Base-by-base conservation (phyloP, 2,329 filamentous ascomycete genomes). In the Fusarium acutatum region DNA sequence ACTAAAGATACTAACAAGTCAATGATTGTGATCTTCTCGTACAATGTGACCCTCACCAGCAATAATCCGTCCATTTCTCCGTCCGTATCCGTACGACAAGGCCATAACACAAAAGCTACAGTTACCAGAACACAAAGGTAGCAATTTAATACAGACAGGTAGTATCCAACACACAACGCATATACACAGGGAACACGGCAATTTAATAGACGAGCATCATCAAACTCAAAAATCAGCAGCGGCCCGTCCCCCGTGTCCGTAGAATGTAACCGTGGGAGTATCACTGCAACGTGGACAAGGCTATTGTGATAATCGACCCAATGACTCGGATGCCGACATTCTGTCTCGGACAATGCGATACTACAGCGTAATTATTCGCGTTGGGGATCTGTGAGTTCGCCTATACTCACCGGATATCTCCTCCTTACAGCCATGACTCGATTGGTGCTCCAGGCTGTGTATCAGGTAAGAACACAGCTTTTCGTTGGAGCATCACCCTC, bases 1-100 rank as follows among this genome's bases (percentile, higher is more conserved):
- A 28, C 50, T 38, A 53, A 53, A 2, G 22, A 8, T 35, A 35
- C 57, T 68, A 64, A n/a, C 30, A 43, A 44, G 30, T 24, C 44
- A 20, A 34, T 69, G 54, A 73, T 73, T 73, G 49, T 59, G 66
- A 73, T 73, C 65, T 60, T 49, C 67, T 54, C 18, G 28, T 57
- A 38, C 49, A 53, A 67, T 57, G 49, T 44, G 28, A 70, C 54
- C 54, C 34, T 59, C 9, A 37, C 30, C 59, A 30, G 15, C 14
- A 26, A n/a, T 1, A 37, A 24, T 8, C 43, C 43, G 26, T 37
- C 35, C 40, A 38, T 60, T 30, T 53, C 44, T 52, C 46, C 46
- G 28, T 37, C 50, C 34, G 50, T 53, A 6, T 53, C 24, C 34
- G 50, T 38, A 10, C 20, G 7, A 53, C 50, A 22, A 28, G 14